Evolutionary conservation across 148 eudicot genomes (phyloP), one percentile per base, ranked within the genome.

Genomic region (Polygonum maritimum): DNA sequence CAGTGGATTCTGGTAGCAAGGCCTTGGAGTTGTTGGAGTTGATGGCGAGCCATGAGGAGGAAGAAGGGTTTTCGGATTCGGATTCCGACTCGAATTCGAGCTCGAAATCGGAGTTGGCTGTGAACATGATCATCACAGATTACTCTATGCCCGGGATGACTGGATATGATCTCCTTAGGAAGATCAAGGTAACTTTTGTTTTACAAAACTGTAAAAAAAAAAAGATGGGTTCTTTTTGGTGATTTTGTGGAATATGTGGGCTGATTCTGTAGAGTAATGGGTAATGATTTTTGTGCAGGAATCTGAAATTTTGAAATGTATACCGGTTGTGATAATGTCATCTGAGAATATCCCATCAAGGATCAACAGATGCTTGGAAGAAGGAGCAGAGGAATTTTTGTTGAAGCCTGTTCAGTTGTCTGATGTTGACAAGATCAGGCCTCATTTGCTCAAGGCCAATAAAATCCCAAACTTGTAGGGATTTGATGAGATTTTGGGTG

Each of bases 321-420:
- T 89, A 77, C 94, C 94, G 8, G 91, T 89, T 0, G 94, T 89
- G 65, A 88, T 89, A 76, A 89, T 89, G 94, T 89, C 94, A 26
- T 86, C 94, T n/a, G 94, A 89, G 80, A 85, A 89, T 81, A 81
- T 84, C 18, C 89, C 91, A 21, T 77, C 91, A 48, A 88, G 94
- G 80, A 88, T 89, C 57, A 88, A 75, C 80, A 90, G 90, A 75
- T 90, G 94, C 76, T 74, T 90, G 84, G 90, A 90, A 75, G 88
- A 86, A 54, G 94, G 94, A 71, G 94, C 94, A 38, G 85, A 90
- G 26, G 89, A 90, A 51, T 90, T 88, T 76, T 80, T 88, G 76
- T 73, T 90, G 22, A 90, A 90, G 75, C 94, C 94, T 71, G 90
- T 90, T 45, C 85, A 73, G 21, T 74, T 81, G 70, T 87, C 90